Percentiles rank a stretch among this genome's conserved stretches.
Conservation (phyloP, 805 yeast genomes). For the Blastobotrys attinorum region DNA sequence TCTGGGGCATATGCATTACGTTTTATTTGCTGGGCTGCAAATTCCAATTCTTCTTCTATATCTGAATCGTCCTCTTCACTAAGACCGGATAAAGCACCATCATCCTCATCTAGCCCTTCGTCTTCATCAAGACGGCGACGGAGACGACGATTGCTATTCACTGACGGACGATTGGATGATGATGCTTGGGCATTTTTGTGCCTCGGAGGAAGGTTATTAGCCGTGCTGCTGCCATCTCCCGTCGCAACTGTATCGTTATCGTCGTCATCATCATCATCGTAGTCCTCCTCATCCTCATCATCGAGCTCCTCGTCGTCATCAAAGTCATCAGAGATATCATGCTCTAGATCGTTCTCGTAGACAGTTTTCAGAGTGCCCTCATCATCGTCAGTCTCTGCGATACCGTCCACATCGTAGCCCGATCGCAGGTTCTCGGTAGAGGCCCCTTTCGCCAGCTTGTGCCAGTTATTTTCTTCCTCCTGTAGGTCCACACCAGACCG, state of each 20-base stretch:
- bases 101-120: slow-evolving; percentile 13
- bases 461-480: not conserved
- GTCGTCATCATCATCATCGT: slow-evolving; percentile 10
- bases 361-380: slow-evolving; percentile 13
- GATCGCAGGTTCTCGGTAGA: not conserved
- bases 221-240: too few relatives aligned
- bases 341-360: slow-evolving; percentile 7
- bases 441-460: slow-evolving; percentile 1
- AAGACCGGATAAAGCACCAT: slow-evolving; percentile 26
- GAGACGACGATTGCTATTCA: too few relatives aligned
- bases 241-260: slow-evolving; percentile 8
- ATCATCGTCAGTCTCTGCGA: slow-evolving; percentile 17
- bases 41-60: slow-evolving; percentile 34
- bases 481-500: not conserved
- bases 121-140: too few relatives aligned
- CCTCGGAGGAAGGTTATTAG: too few relatives aligned
- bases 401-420: slow-evolving; percentile 9
- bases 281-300: slow-evolving; percentile 13
- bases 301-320: slow-evolving; percentile 16
- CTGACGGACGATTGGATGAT: slow-evolving; percentile 9
- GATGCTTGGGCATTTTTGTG: not conserved
- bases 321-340: slow-evolving; percentile 14
- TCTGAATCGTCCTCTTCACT: slow-evolving; percentile 35
- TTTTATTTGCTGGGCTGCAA: slow-evolving; percentile 28
- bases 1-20: slow-evolving; percentile 13